A percentile compares a stretch with the other conserved stretches of the same genome.
Conservation (phyloP, 2,329 filamentous ascomycete genomes). For the Microdochium bolleyi region DNA sequence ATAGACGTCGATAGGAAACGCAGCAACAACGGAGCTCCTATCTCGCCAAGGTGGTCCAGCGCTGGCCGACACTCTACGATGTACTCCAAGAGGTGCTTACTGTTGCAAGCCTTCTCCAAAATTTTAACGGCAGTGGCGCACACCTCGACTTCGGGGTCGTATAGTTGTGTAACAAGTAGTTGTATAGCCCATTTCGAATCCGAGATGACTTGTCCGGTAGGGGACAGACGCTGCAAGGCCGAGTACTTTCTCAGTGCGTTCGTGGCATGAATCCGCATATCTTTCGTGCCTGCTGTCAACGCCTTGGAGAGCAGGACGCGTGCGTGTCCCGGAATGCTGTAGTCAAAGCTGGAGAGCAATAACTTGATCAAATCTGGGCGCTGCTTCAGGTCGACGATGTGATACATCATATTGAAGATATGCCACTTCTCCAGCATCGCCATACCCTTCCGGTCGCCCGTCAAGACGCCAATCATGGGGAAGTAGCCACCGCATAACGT, state of each 20-base stretch:
- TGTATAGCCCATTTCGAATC: slow-evolving; percentile 95
- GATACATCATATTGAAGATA: slow-evolving; percentile 99
- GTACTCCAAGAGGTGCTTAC: slow-evolving; percentile 83
- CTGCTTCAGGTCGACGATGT: slow-evolving; percentile 86
- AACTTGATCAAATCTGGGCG: slow-evolving; percentile 87
- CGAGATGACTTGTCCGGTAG: slow-evolving; percentile 34
- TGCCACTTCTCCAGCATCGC: slow-evolving; percentile 92
- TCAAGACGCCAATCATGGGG: slow-evolving; percentile 81
- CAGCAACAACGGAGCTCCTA: slow-evolving; percentile 84
- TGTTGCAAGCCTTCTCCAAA: slow-evolving; percentile 92
- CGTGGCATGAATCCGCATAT: slow-evolving; percentile 85
- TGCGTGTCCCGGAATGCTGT: slow-evolving; percentile 79
- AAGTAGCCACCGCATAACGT: slow-evolving; percentile 92
- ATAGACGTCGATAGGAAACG: slow-evolving; percentile 94
- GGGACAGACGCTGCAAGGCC: slow-evolving; percentile 37
- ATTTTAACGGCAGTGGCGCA: slow-evolving; percentile 96
- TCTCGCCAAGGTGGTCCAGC: slow-evolving; percentile 91
- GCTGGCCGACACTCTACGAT: slow-evolving; percentile 94
- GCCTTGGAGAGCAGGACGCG: slow-evolving; percentile 90
- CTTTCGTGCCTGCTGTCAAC: slow-evolving; percentile 82
- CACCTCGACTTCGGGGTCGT: slow-evolving; percentile 94
- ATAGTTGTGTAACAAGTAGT: slow-evolving; percentile 93
- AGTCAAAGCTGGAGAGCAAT: slow-evolving; percentile 86
- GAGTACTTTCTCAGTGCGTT: slow-evolving; percentile 83
- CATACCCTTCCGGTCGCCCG: slow-evolving; percentile 72